Evolutionary conservation across 768 basidiomycete genomes (phyloP).

Genomic region (Phanerochaete sordida): DNA sequence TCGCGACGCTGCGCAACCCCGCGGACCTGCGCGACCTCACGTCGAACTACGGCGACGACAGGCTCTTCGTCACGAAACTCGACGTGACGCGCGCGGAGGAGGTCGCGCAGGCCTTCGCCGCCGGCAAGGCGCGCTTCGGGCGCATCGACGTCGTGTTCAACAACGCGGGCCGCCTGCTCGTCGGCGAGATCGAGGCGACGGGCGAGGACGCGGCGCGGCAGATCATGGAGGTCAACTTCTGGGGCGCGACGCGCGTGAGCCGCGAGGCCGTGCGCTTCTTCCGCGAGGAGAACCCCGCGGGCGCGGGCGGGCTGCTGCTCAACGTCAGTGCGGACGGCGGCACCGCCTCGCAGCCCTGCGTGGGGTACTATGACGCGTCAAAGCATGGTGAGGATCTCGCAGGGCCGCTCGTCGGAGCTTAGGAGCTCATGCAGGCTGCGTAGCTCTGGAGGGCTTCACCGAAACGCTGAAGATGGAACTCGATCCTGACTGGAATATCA

Average conservation of each 20-base stretch:
- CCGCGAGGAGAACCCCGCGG: conserved; percentile 35
- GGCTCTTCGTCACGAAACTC: conserved; percentile 17
- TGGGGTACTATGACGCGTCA: conserved; percentile 13
- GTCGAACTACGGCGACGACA: conserved; percentile 1
- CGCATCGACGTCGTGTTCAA: conserved; percentile 44
- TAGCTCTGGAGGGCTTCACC: conserved; percentile 35
- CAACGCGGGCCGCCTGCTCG: conserved; percentile 34
- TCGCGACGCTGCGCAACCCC: conserved; percentile 39
- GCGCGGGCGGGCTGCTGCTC: conserved; percentile 20
- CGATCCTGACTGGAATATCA: conserved; percentile 46
- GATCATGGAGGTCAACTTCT: conserved; percentile 34
- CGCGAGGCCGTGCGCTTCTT: conserved; percentile 26
- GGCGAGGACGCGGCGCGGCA: conserved; percentile 29
- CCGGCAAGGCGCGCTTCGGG: conserved; percentile 34
- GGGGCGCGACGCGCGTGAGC: conserved; percentile 18
- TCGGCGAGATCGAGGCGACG: conserved; percentile 37
- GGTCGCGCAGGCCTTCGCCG: conserved; percentile 25
- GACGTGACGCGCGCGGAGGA: conserved; percentile 35
- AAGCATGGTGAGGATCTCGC: conserved; percentile 3
- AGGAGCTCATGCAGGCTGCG: not conserved
- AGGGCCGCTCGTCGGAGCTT: no score
- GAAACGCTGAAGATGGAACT: conserved; percentile 37
- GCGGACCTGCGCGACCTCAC: conserved; percentile 18
- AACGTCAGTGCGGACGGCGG: conserved; percentile 4
- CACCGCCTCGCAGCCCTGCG: not conserved